phyloP scores from a whole-genome alignment of 805 yeast species.

The Suhomyces prunicola region DNA sequence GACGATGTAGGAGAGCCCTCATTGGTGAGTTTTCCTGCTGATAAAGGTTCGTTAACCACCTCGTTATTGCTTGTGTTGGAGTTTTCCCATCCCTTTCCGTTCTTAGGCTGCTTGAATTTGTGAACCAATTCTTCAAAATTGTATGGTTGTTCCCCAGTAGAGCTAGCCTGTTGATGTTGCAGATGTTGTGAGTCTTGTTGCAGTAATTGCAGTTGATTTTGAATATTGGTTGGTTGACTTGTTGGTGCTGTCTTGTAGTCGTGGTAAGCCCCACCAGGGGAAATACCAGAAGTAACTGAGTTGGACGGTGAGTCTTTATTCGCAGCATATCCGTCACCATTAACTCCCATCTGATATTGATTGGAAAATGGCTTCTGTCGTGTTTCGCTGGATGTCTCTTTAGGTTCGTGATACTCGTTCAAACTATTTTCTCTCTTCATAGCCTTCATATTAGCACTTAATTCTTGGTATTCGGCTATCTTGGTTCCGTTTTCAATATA shows the following conservation, averaged over 20 bases:
- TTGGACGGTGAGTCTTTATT: background rate
- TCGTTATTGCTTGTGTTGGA: background rate
- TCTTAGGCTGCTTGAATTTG: slow-evolving; percentile 23
- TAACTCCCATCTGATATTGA: slow-evolving; percentile 1
- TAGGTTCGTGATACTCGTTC: slow-evolving; percentile 14
- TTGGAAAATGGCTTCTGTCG: background rate
- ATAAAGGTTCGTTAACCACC: slow-evolving; percentile 1
- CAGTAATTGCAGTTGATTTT: background rate
- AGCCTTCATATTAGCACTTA: slow-evolving; percentile 22
- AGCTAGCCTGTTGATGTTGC: slow-evolving; percentile 1
- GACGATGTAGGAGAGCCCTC: slow-evolving; percentile 37
- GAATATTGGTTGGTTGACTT: background rate
- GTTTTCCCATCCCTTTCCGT: slow-evolving; percentile 1
- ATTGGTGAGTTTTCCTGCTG: slow-evolving; percentile 6
- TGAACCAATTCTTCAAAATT: slow-evolving; percentile 34
- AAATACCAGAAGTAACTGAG: slow-evolving; percentile 23
- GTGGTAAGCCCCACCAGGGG: slow-evolving; percentile 26
- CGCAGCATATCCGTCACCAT: background rate
- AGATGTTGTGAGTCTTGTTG: background rate
- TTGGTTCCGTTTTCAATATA: slow-evolving; percentile 37
- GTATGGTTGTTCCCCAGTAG: slow-evolving; percentile 7
- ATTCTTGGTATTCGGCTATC: slow-evolving; percentile 38
- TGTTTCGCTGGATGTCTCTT: background rate
- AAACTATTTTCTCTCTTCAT: slow-evolving; percentile 15
- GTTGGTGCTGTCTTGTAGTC: slow-evolving; percentile 11